phyloP scores from a whole-genome alignment of 2,329 filamentous ascomycete species.

The Macroventuria anomochaeta region DNA sequence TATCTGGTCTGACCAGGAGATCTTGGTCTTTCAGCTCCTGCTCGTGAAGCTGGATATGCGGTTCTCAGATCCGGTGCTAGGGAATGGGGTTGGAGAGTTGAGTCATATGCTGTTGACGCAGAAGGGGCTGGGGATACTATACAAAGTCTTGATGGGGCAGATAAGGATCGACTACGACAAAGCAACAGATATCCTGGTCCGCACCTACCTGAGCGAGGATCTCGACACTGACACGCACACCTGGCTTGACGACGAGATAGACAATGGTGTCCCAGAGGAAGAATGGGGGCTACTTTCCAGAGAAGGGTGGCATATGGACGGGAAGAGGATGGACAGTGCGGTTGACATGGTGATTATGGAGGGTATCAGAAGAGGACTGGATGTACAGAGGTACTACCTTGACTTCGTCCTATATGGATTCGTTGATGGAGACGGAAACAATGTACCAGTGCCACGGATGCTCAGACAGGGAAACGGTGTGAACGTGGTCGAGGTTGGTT shows the following conservation, averaged over 20 bases:
- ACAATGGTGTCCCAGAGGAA: slow-evolving; percentile 31
- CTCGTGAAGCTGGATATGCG: slow-evolving; percentile 75
- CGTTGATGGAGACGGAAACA: slow-evolving; percentile 58
- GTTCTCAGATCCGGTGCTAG: slow-evolving; percentile 68
- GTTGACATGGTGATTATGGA: slow-evolving; percentile 57
- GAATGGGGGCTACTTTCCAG: slow-evolving; percentile 48
- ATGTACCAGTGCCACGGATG: slow-evolving; percentile 56
- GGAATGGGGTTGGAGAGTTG: slow-evolving; percentile 53
- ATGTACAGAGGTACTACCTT: slow-evolving; percentile 61
- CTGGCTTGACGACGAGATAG: slow-evolving; percentile 33
- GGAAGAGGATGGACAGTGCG: slow-evolving; percentile 59
- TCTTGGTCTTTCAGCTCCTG: slow-evolving; percentile 69
- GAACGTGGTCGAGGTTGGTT: background rate
- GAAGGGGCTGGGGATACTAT: slow-evolving; percentile 52
- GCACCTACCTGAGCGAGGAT: slow-evolving; percentile 30
- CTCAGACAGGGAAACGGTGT: slow-evolving; percentile 59
- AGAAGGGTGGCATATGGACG: slow-evolving; percentile 59
- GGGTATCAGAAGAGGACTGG: slow-evolving; percentile 58
- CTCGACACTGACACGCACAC: slow-evolving; percentile 26
- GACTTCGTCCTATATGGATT: slow-evolving; percentile 70
- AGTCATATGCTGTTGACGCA: slow-evolving; percentile 61
- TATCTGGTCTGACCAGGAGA: slow-evolving; percentile 65
- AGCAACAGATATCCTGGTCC: slow-evolving; percentile 20
- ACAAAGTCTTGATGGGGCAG: slow-evolving; percentile 58
- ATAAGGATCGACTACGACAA: slow-evolving; percentile 52